A percentile compares a stretch with the other conserved stretches of the same genome.
These are phyloP conservation scores for Jaapia argillacea DNA, from an alignment of 768 basidiomycete species.

Conservation along the genomic window DNA sequence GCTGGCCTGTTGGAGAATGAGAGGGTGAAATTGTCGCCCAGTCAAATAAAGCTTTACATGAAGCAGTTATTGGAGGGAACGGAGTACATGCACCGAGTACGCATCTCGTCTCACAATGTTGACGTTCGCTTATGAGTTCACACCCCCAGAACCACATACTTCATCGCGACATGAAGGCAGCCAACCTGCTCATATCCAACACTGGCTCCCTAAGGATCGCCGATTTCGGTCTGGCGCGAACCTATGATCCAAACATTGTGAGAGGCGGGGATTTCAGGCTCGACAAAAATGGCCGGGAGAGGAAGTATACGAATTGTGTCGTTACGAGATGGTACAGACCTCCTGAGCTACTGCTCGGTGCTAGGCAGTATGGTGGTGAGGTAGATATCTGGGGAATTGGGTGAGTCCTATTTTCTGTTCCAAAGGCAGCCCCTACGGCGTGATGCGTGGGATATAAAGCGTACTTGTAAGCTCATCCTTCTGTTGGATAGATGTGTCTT, in stretches of 20 bases:
- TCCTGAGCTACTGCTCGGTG: conserved; percentile 85
- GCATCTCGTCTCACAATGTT: conserved; percentile 17
- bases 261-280: conserved; percentile 22
- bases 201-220: conserved; percentile 79
- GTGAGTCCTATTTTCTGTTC: conserved; percentile 30
- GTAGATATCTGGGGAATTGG: conserved; percentile 99
- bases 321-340: conserved; percentile 94
- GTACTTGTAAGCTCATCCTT: background rate
- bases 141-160: conserved; percentile 78
- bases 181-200: conserved; percentile 91
- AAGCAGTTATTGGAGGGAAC: conserved; percentile 94
- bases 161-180: conserved; percentile 98
- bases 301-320: conserved; percentile 91
- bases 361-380: conserved; percentile 82
- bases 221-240: conserved; percentile 92
- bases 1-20: conserved; percentile 92
- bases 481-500: conserved; percentile 63
- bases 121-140: conserved; percentile 5
- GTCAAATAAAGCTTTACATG: conserved; percentile 93
- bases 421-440: no score
- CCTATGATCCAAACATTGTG: conserved; percentile 48
- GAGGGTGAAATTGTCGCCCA: conserved; percentile 69
- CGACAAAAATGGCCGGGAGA: conserved; percentile 37
- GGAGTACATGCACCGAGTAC: conserved; percentile 88
- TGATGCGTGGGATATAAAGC: no score